Conservation (phyloP, 83 land plant genomes). For the Picea abies region DNA sequence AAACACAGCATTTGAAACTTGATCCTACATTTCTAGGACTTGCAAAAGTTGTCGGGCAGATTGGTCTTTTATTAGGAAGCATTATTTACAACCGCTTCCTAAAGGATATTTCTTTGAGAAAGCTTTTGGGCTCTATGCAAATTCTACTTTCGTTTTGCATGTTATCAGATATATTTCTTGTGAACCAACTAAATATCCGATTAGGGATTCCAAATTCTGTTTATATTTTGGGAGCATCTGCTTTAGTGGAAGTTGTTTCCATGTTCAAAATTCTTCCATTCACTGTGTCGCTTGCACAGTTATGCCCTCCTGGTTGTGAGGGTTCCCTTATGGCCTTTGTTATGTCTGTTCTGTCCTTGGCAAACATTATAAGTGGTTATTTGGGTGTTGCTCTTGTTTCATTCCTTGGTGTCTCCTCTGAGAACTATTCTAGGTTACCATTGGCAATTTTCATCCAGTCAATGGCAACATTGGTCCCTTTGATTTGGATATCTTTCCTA, state of each 20-base stretch:
- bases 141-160: slow-evolving; percentile 60
- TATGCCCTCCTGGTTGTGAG: slow-evolving; percentile 83
- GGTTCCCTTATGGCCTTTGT: slow-evolving; percentile 81
- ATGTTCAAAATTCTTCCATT: slow-evolving; percentile 89
- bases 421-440: slow-evolving; percentile 67
- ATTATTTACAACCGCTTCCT: slow-evolving; percentile 57
- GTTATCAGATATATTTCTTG: slow-evolving; percentile 72
- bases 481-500: slow-evolving; percentile 64
- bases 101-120: slow-evolving; percentile 68
- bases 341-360: slow-evolving; percentile 65
- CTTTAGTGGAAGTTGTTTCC: slow-evolving; percentile 80
- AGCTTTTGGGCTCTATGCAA: slow-evolving; percentile 55
- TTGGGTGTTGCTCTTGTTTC: slow-evolving; percentile 69
- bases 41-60: slow-evolving; percentile 77
- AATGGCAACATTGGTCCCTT: slow-evolving; percentile 73
- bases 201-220: slow-evolving; percentile 77
- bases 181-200: slow-evolving; percentile 68
- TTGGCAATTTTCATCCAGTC: slow-evolving; percentile 72
- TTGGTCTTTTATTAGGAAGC: slow-evolving; percentile 65
- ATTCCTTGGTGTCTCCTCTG: slow-evolving; percentile 53
- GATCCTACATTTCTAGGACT: slow-evolving; percentile 76
- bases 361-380: slow-evolving; percentile 77
- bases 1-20: slow-evolving; percentile 65
- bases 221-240: slow-evolving; percentile 72
- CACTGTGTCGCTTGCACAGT: slow-evolving; percentile 59